Percentiles rank a stretch among this genome's conserved stretches.
Conservation (phyloP, 345 rosid genomes). For the Lepidium africanum region DNA sequence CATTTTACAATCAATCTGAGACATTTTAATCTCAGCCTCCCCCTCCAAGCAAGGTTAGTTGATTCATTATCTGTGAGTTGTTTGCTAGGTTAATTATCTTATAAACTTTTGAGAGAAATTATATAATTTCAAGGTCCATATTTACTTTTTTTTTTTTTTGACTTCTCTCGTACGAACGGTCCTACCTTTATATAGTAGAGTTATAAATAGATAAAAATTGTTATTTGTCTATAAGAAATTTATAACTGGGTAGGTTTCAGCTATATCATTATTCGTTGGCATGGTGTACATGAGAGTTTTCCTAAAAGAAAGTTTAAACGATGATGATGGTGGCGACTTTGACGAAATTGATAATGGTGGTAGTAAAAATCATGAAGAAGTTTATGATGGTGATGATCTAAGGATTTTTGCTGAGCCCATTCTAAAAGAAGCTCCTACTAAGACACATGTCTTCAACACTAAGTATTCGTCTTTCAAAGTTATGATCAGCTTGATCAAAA, state of each 20-base stretch:
- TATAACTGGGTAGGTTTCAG: slow-evolving; percentile 39
- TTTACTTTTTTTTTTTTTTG: too few relatives aligned
- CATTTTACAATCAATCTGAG: too few relatives aligned
- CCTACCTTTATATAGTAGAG: too few relatives aligned
- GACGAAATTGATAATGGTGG: background rate
- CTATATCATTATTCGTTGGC: slow-evolving; percentile 43
- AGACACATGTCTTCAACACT: slow-evolving; percentile 6
- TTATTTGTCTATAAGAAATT: too few relatives aligned
- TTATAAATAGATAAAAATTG: too few relatives aligned
- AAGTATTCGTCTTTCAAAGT: slow-evolving; percentile 49
- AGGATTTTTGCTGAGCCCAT: slow-evolving; percentile 39
- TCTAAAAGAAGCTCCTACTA: slow-evolving; percentile 20
- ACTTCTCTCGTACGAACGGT: too few relatives aligned
- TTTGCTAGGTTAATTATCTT: too few relatives aligned
- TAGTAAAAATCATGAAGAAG: background rate
- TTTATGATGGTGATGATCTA: background rate
- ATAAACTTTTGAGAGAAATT: too few relatives aligned
- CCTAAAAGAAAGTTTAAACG: slow-evolving; percentile 43
- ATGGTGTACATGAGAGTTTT: slow-evolving; percentile 72
- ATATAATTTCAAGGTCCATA: too few relatives aligned
- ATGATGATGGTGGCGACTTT: background rate
- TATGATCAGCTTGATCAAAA: slow-evolving; percentile 40
- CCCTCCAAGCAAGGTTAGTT: too few relatives aligned
- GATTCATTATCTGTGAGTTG: too few relatives aligned
- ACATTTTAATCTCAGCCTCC: too few relatives aligned